Percentiles rank a stretch among this genome's conserved stretches.
phyloP scores from a whole-genome alignment of 2,329 filamentous ascomycete genomes.

The Ceratocystis alfenasii region DNA sequence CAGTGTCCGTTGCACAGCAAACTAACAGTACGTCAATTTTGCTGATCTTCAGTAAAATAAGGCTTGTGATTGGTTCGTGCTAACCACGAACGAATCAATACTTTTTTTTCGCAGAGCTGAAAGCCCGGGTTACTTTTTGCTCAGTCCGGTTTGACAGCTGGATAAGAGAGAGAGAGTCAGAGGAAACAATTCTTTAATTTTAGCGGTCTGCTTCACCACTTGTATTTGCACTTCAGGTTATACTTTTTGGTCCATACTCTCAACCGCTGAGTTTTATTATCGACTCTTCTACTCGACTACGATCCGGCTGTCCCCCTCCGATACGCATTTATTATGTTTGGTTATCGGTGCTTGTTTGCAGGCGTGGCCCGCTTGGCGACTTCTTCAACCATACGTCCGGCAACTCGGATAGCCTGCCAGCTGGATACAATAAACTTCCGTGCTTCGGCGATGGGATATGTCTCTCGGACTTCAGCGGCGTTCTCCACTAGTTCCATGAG shows the following conservation, averaged over 20 bases:
- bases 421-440: not conserved
- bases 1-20: not conserved
- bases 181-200: too few relatives aligned
- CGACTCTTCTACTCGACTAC: not conserved
- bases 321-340: constrained; percentile 13
- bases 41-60: constrained; percentile 13
- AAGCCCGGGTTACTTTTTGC: not conserved
- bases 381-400: constrained; percentile 19
- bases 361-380: constrained; percentile 11
- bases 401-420: constrained; percentile 24
- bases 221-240: too few relatives aligned
- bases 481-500: constrained; percentile 54
- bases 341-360: constrained; percentile 14
- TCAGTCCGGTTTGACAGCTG: not conserved
- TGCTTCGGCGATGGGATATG: not conserved
- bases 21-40: not conserved
- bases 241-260: too few relatives aligned
- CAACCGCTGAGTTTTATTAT: not conserved
- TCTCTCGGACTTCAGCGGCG: not conserved
- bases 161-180: not conserved
- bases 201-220: too few relatives aligned
- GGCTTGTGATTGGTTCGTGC: constrained; percentile 16
- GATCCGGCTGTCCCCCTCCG: not conserved
- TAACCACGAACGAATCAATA: not conserved
- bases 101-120: constrained; percentile 11